phyloP scores from a whole-genome alignment of 1,139 yeast genomes.

The Chernovozyma aurita region DNA sequence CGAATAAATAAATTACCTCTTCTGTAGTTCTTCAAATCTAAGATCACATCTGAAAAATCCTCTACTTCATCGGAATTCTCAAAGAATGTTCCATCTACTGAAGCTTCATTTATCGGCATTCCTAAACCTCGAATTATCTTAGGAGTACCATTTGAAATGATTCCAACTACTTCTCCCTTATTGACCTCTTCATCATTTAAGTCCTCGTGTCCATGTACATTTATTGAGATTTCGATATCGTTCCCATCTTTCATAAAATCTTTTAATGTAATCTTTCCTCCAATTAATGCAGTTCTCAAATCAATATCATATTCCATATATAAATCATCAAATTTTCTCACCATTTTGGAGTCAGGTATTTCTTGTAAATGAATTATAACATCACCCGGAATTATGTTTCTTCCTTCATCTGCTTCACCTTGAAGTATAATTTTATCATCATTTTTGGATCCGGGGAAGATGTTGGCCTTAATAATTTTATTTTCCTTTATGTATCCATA shows the following conservation, averaged over 20 bases:
- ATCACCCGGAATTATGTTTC: slow-evolving; percentile 60
- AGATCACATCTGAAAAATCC: slow-evolving; percentile 12
- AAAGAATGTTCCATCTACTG: slow-evolving; percentile 20
- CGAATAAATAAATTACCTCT: slow-evolving; percentile 41
- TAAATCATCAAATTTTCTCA: slow-evolving; percentile 47
- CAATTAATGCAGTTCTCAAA: slow-evolving; percentile 49
- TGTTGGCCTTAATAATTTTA: slow-evolving; percentile 47
- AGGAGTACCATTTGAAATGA: slow-evolving; percentile 41
- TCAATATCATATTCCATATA: slow-evolving; percentile 44
- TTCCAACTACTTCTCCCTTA: slow-evolving; percentile 45
- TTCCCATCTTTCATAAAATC: slow-evolving; percentile 44
- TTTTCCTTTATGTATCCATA: slow-evolving; percentile 38
- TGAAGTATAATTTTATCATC: slow-evolving; percentile 49
- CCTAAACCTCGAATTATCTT: slow-evolving; percentile 50
- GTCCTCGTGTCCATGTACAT: slow-evolving; percentile 31
- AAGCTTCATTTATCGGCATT: slow-evolving; percentile 54
- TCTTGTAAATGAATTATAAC: slow-evolving; percentile 46
- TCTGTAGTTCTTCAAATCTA: slow-evolving; percentile 19
- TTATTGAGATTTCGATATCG: slow-evolving; percentile 33
- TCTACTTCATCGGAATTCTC: slow-evolving; percentile 16
- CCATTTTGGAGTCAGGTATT: slow-evolving; percentile 34
- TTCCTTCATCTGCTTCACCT: slow-evolving; percentile 64
- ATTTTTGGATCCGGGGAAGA: slow-evolving; percentile 49
- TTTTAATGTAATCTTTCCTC: slow-evolving; percentile 43
- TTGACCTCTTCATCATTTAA: slow-evolving; percentile 26